Conservation (phyloP, 495 filamentous ascomycete species). For the Hypoxylon cercidicola region DNA sequence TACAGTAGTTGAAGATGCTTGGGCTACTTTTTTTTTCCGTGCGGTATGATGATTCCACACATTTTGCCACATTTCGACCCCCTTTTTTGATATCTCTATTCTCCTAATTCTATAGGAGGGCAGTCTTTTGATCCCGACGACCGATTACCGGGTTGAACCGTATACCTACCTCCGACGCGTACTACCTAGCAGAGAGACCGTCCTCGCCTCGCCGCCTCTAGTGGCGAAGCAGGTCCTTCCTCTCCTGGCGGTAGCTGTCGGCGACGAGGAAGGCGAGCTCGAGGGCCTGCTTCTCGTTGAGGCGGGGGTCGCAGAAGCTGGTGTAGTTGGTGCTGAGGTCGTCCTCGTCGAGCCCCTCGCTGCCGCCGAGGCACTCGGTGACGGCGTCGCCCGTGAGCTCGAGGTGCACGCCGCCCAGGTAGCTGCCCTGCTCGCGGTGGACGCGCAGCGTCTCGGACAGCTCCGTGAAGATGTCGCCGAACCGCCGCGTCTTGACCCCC, state of each 20-base stretch:
- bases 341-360: slow-evolving; percentile 85
- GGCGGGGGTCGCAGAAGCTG: slow-evolving; percentile 91
- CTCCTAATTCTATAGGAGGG: no score
- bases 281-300: slow-evolving; percentile 98
- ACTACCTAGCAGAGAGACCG: no score
- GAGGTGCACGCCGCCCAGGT: slow-evolving; percentile 92
- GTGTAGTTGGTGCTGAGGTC: slow-evolving; percentile 89
- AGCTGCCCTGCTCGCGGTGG: slow-evolving; percentile 82
- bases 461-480: slow-evolving; percentile 86
- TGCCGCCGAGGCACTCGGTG: slow-evolving; percentile 94
- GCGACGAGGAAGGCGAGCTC: slow-evolving; percentile 95
- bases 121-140: no score
- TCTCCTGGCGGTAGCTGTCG: slow-evolving; percentile 69
- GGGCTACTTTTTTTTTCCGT: no score
- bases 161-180: background rate
- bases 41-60: no score
- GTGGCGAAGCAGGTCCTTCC: slow-evolving; percentile 35
- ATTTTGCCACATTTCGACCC: no score
- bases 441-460: slow-evolving; percentile 80
- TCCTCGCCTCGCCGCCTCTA: slow-evolving; percentile 10
- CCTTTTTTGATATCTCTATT: no score
- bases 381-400: slow-evolving; percentile 96
- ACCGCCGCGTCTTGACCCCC: slow-evolving; percentile 88
- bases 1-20: no score
- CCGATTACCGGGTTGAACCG: background rate